phyloP scores from a whole-genome alignment of 2,329 filamentous ascomycete genomes.

The Fusarium buharicum region DNA sequence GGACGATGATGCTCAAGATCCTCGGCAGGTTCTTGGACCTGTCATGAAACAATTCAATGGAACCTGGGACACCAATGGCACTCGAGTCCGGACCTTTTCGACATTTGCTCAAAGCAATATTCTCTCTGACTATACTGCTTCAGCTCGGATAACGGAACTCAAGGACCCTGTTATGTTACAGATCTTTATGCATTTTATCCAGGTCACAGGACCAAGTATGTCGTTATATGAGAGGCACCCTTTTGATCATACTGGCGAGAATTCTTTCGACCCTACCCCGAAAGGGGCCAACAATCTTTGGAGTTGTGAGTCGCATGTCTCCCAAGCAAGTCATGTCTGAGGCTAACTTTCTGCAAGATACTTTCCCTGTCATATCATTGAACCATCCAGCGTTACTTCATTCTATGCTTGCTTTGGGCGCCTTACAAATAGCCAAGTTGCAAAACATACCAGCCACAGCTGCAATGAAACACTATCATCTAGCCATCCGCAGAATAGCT shows the following conservation, averaged over 20 bases:
- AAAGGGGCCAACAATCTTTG: constrained; percentile 72
- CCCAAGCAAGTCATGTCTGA: background rate
- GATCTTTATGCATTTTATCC: constrained; percentile 92
- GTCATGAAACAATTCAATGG: constrained; percentile 52
- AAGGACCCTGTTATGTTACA: constrained; percentile 82
- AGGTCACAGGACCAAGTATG: constrained; percentile 85
- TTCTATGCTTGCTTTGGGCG: constrained; percentile 87
- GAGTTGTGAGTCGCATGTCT: constrained; percentile 62
- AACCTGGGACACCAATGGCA: constrained; percentile 49
- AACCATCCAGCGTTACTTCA: constrained; percentile 89
- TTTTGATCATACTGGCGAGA: constrained; percentile 70
- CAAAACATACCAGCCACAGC: constrained; percentile 79
- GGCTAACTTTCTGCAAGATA: constrained; percentile 62
- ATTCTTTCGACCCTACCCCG: constrained; percentile 69
- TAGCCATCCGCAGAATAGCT: constrained; percentile 81
- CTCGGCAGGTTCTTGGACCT: constrained; percentile 49
- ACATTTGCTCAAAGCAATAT: constrained; percentile 60
- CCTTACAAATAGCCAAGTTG: constrained; percentile 86
- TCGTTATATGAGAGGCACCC: constrained; percentile 89
- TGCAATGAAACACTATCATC: constrained; percentile 91
- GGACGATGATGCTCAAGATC: constrained; percentile 64
- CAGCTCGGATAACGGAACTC: constrained; percentile 74
- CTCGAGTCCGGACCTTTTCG: constrained; percentile 61
- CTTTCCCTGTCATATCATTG: constrained; percentile 83
- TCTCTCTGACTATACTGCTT: constrained; percentile 74